Evolutionary conservation across 1,139 yeast species (phyloP), one percentile per base, ranked within the genome.

Genomic region (Taiozyma sp.): DNA sequence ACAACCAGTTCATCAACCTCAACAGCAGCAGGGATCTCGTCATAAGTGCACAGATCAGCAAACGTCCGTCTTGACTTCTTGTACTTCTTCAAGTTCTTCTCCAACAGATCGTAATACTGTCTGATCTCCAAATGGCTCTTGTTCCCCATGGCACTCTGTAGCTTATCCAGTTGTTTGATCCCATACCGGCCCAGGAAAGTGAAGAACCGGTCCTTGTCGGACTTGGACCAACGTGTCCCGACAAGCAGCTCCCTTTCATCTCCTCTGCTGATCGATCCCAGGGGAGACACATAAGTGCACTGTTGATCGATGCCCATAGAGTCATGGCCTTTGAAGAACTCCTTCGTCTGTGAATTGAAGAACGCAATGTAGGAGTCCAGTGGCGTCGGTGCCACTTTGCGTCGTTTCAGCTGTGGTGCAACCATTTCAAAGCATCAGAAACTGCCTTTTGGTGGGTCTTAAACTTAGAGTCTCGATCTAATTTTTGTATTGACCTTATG

Each of bases 21-120:
- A 49, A 68, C 62, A 1, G 80, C 76, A 9, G 67, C 66, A 2
- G 83, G 82, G 19, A 76, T 56, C 2, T 73, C 72, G 9, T 60
- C 54, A 56, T 73, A 73, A 22, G 51, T 58, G n/a, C 66, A 48
- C 41, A 68, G 56, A 8, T 50, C 48, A 27, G 49, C 50, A 23
- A 57, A 49, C 38, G 36, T 45, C 14, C 53, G 51, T n/a, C 48
- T 51, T 23, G 46, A 42, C 24, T 28, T 43, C 52, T 71, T 73
- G 23, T 58, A 45, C 10, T 54, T 49, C 6, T 51, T 43, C 28
- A 71, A 54, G 8, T 63, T 66, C 2, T 42, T 32, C 32, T 65
- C 55, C 14, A 76, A 59, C 6, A 68, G 48, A 10, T 68, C 56
- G 54, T 74, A 72, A 58, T 75, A 78, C 10, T 54, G 60, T 47